Evolutionary conservation across 345 rosid genomes (phyloP), one percentile per base, ranked within the genome.

Genomic region (Crucihimalaya himalaica): DNA sequence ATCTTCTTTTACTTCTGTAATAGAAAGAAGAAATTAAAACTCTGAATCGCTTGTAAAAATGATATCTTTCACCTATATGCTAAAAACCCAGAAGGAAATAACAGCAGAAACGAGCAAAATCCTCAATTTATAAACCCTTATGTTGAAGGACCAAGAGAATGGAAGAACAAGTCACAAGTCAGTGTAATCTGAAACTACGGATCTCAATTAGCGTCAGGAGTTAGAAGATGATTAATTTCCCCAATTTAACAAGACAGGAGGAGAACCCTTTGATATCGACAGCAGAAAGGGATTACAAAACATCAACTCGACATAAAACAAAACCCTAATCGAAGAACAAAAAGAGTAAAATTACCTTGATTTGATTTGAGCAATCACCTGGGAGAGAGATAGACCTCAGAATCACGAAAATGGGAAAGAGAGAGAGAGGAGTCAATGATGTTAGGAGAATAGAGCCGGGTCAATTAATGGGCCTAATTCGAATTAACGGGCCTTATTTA

Each of bases 1-100:
- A 95, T 79, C 74, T 76, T 28, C 0, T 1, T 6, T 37, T 46
- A 52, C 37, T 77, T 50, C 80, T 47, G 72, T 3, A 47, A 70
- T 11, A 11, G 5, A 45, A n/a, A 6, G 5, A 6, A 23, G 16
- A 35, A 9, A 10, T 34, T 34, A 9, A 35, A 61, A 8, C 40
- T 15, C 39, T 14, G 15, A 66, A 20, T 58, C 25, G 13, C 8
- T 47, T 34, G 13, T 48, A 75, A 75, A 75, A 52, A 68, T 52
- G 70, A 68, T 4, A 43, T 21, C 42, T 68, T 75, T 69, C 13
- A 52, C 50, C 0, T 60, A 29, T 39, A 14, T 28, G n/a, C 47
- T 29, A 12, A 40, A 58, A 57, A 4, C 63, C 62, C 73, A 58
- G 2, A 31, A 60, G 48, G 8, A 50, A 29, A 19, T 13, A 13